These are phyloP conservation scores for Cajanus cajan DNA, from an alignment of 306 rosid species.

Conservation along the genomic window DNA sequence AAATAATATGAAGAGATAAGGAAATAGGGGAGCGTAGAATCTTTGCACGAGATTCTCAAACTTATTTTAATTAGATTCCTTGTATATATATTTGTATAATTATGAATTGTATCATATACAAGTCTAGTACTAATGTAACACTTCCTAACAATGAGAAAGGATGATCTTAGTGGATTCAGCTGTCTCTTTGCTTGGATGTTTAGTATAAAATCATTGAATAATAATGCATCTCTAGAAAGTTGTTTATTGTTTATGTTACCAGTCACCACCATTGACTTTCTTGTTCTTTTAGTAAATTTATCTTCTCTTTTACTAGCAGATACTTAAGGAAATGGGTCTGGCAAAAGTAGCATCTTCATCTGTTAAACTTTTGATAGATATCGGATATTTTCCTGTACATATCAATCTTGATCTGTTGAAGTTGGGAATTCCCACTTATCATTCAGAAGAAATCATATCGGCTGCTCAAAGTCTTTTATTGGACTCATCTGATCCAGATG, in stretches of 20 bases:
- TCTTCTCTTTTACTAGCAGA: slow-evolving; percentile 50
- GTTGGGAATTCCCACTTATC: slow-evolving; percentile 65
- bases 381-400: slow-evolving; percentile 89
- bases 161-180: slow-evolving; percentile 10
- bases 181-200: not conserved
- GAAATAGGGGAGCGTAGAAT: not conserved
- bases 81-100: not conserved
- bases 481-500: slow-evolving; percentile 68
- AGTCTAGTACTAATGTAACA: not conserved
- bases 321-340: slow-evolving; percentile 74
- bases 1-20: slow-evolving; percentile 12
- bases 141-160: not conserved
- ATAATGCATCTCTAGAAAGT: slow-evolving; percentile 16
- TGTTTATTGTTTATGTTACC: slow-evolving; percentile 1
- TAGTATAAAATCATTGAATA: not conserved
- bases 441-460: slow-evolving; percentile 60
- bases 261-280: slow-evolving; percentile 11
- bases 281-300: slow-evolving; percentile 15
- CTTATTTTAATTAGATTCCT: not conserved
- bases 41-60: not conserved
- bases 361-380: slow-evolving; percentile 68
- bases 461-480: slow-evolving; percentile 68
- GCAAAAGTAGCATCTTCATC: slow-evolving; percentile 76
- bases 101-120: slow-evolving; percentile 7
- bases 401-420: slow-evolving; percentile 89